These are phyloP conservation scores for Xylaria sp. DNA, from an alignment of 2,329 filamentous ascomycete species.

Conservation along the genomic window DNA sequence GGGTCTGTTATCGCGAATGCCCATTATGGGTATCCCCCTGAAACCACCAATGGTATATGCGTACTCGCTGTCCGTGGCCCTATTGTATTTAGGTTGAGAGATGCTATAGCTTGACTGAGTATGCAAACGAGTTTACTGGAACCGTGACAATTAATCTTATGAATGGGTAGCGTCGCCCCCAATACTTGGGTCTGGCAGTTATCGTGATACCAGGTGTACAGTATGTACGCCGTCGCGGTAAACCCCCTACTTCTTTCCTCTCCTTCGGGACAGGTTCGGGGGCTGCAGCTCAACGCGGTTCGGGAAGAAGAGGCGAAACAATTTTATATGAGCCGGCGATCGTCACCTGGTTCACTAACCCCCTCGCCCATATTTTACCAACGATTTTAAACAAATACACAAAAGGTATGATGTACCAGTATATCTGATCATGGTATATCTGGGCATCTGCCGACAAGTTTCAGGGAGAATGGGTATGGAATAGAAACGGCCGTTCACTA, in stretches of 20 bases:
- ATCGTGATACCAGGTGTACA: neutral
- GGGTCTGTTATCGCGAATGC: constrained; percentile 12
- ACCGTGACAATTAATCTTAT: constrained; percentile 1
- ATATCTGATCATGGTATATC: constrained; percentile 15
- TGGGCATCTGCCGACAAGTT: neutral
- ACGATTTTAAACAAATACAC: neutral
- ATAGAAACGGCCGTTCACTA: neutral
- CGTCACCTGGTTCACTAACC: constrained; percentile 14
- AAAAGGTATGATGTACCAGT: neutral
- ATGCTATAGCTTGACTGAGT: neutral
- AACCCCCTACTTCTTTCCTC: neutral
- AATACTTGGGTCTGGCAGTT: neutral
- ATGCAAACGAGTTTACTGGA: neutral
- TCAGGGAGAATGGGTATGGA: neutral
- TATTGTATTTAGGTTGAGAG: neutral
- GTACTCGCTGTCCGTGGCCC: constrained; percentile 12
- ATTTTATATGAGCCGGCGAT: constrained; percentile 25
- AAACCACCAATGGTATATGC: constrained; percentile 18
- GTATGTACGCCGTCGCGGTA: neutral
- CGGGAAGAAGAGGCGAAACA: constrained; percentile 31
- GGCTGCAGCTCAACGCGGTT: constrained; percentile 11
- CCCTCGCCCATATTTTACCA: neutral
- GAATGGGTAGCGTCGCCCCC: neutral
- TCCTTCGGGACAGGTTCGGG: neutral
- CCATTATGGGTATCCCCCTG: constrained; percentile 20